A percentile compares a stretch with the other conserved stretches of the same genome.
Conservation (phyloP, 345 rosid genomes). For the Rhizophora apiculata region DNA sequence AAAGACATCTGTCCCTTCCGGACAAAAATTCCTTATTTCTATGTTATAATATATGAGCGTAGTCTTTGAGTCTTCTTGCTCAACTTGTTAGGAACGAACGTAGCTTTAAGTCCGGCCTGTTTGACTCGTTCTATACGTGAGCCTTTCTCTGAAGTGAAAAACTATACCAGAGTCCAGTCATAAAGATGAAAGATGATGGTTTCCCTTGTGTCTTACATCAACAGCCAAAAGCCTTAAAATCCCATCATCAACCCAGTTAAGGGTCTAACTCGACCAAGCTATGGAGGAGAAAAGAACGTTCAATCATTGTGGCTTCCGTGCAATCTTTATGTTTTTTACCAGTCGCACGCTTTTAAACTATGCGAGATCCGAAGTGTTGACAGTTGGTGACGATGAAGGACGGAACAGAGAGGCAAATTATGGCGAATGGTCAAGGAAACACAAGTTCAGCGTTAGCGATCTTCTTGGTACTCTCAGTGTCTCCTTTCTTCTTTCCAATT, state of each 20-base stretch:
- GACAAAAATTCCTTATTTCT: not conserved
- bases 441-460: conserved; percentile 50
- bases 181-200: too few relatives aligned
- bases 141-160: too few relatives aligned
- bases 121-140: too few relatives aligned
- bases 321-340: not conserved
- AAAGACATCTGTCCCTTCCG: not conserved
- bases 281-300: conserved; percentile 14
- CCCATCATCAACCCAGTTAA: not conserved
- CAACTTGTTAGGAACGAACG: too few relatives aligned
- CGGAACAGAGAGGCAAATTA: conserved; percentile 39
- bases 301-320: not conserved
- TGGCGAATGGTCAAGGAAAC: conserved; percentile 39
- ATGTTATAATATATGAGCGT: not conserved
- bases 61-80: too few relatives aligned
- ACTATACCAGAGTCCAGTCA: too few relatives aligned
- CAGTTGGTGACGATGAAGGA: conserved; percentile 39
- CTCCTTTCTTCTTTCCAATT: not conserved
- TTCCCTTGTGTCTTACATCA: not conserved
- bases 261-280: not conserved
- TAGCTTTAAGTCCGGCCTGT: too few relatives aligned
- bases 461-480: conserved; percentile 35
- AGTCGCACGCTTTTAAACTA: conserved; percentile 9
- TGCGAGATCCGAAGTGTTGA: conserved; percentile 33
- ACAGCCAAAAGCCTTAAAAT: not conserved